Conservation (phyloP, 352 stramenopile genomes). For the Phytophthora brassicae region DNA sequence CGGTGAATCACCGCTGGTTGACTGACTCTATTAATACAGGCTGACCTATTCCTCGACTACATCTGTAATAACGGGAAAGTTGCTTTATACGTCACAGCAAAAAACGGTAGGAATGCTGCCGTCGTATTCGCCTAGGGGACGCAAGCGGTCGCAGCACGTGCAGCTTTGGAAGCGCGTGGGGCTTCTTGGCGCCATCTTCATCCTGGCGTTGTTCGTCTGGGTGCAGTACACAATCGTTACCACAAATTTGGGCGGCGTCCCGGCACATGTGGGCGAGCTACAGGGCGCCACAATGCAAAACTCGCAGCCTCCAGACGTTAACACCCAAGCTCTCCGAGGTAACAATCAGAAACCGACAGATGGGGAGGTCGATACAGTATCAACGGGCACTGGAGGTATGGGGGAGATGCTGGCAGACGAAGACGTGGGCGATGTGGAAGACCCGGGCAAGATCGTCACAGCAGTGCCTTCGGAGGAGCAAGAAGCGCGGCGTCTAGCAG, state of each 20-base stretch:
- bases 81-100: conserved; percentile 2
- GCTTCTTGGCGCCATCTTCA: conserved; percentile 8
- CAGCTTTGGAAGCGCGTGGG: conserved; percentile 31
- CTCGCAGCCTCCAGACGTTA: conserved; percentile 1
- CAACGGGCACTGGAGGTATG: neutral
- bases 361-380: conserved; percentile 2
- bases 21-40: too few relatives aligned
- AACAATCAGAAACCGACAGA: neutral
- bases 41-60: neutral
- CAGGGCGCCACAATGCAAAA: conserved; percentile 22
- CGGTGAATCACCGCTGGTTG: too few relatives aligned
- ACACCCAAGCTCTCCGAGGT: conserved; percentile 11
- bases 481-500: conserved; percentile 40
- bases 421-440: conserved; percentile 93
- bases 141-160: conserved; percentile 24
- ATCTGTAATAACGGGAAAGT: neutral
- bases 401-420: conserved; percentile 97
- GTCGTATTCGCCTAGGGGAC: conserved; percentile 20
- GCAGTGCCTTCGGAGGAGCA: conserved; percentile 35
- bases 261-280: conserved; percentile 25
- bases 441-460: conserved; percentile 23
- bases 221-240: conserved; percentile 60
- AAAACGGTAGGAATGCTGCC: conserved; percentile 24
- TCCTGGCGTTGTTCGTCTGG: conserved; percentile 42
- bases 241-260: conserved; percentile 28